phyloP scores from a whole-genome alignment of 768 basidiomycete species.

The Lentinula lateritia region DNA sequence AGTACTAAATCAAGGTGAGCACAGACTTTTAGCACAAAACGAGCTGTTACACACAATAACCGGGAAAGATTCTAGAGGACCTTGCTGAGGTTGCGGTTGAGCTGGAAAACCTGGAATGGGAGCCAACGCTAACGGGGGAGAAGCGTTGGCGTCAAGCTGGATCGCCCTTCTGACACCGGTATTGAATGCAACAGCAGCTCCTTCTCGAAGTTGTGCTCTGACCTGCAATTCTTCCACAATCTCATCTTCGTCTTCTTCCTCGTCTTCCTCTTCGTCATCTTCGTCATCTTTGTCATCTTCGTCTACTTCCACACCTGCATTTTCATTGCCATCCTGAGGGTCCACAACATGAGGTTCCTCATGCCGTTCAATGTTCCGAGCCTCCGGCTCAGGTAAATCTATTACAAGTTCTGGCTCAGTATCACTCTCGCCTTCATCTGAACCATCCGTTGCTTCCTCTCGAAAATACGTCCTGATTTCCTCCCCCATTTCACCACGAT shows the following conservation, averaged over 20 bases:
- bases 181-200: constrained; percentile 13
- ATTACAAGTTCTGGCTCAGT: constrained; percentile 1
- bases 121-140: too few relatives aligned
- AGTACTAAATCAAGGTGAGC: neutral
- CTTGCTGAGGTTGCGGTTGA: too few relatives aligned
- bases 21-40: neutral
- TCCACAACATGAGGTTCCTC: neutral
- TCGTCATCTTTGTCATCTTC: constrained; percentile 36
- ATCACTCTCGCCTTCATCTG: constrained; percentile 15
- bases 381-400: neutral
- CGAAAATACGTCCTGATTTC: constrained; percentile 17
- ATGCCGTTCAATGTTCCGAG: neutral
- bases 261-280: constrained; percentile 29
- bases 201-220: neutral
- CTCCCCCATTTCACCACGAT: constrained; percentile 8
- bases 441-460: constrained; percentile 14
- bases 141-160: neutral
- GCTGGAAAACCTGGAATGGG: too few relatives aligned
- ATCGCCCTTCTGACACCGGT: constrained; percentile 5
- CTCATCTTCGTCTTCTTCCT: constrained; percentile 20
- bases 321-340: constrained; percentile 11
- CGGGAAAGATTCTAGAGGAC: constrained; percentile 16
- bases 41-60: neutral
- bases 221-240: constrained; percentile 17
- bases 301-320: constrained; percentile 18